Conservation (phyloP, 2,329 filamentous ascomycete genomes). For the Fusarium napiforme region DNA sequence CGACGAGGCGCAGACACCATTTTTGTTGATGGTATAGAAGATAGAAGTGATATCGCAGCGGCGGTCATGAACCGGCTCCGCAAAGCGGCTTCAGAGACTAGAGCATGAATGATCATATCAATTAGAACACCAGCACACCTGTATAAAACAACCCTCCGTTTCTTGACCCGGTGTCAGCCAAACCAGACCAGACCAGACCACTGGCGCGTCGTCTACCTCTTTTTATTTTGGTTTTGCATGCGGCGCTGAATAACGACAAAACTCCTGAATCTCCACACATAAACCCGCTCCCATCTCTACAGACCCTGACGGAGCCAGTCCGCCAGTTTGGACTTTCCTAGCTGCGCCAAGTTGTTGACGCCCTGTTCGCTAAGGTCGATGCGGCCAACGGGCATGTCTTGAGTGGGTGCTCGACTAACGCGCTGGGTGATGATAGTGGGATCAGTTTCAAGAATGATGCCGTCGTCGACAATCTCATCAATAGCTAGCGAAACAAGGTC, state of each 20-base stretch:
- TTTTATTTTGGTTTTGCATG: constrained; percentile 41
- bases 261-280: constrained; percentile 39
- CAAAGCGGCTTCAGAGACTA: constrained; percentile 76
- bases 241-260: constrained; percentile 46
- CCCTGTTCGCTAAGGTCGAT: constrained; percentile 97
- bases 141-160: constrained; percentile 32
- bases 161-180: constrained; percentile 35
- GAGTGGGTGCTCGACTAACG: constrained; percentile 89
- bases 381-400: constrained; percentile 91
- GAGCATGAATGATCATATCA: constrained; percentile 55
- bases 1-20: constrained; percentile 82
- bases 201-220: constrained; percentile 36
- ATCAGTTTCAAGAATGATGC: constrained; percentile 97
- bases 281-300: constrained; percentile 52
- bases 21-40: constrained; percentile 87
- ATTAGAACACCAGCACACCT: constrained; percentile 45
- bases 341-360: constrained; percentile 91
- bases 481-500: constrained; percentile 93
- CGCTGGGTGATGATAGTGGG: constrained; percentile 92
- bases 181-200: constrained; percentile 29
- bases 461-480: constrained; percentile 94
- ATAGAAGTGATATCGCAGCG: constrained; percentile 83
- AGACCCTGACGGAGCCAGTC: constrained; percentile 90
- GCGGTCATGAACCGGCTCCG: constrained; percentile 87
- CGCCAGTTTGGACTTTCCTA: constrained; percentile 90